Percentiles rank a stretch among this genome's conserved stretches.
phyloP scores from a whole-genome alignment of 108 stramenopile species.

The Parmales sp. region DNA sequence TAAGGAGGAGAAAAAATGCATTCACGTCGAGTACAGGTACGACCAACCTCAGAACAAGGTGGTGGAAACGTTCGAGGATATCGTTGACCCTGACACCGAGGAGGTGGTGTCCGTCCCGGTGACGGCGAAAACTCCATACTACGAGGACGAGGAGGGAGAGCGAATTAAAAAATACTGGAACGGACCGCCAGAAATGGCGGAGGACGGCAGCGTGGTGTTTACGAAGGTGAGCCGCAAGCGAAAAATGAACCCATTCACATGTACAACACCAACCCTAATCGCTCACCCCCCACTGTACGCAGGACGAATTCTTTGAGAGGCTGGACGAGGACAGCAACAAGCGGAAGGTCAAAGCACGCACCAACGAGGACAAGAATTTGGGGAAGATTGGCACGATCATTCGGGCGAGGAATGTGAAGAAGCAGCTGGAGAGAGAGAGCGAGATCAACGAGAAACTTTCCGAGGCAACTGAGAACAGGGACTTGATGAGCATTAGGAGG shows the following conservation, averaged over 20 bases:
- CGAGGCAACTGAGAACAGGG: not conserved
- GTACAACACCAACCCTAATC: too few species aligned
- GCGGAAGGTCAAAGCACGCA: not conserved
- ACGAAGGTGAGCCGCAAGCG: too few species aligned
- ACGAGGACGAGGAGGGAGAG: too few species aligned
- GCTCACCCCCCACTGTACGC: not conserved
- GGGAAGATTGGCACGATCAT: constrained; percentile 8
- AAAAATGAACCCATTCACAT: too few species aligned
- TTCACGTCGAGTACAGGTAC: not conserved
- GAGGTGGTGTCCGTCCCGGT: not conserved
- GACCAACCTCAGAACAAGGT: not conserved
- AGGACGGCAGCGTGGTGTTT: not conserved
- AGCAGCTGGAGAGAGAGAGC: not conserved
- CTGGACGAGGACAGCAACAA: not conserved
- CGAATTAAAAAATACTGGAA: not conserved
- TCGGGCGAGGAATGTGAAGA: not conserved
- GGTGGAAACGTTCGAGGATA: not conserved
- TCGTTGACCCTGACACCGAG: not conserved
- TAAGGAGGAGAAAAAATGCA: not conserved
- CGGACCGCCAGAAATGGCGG: not conserved
- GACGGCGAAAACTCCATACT: too few species aligned
- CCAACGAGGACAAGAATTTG: constrained; percentile 2
- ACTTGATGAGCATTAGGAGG: not conserved
- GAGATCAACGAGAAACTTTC: constrained; percentile 3
- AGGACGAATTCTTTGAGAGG: constrained; percentile 6